A percentile compares a stretch with the other conserved stretches of the same genome.
Conservation (phyloP, 1,284 basidiomycete genomes). For the Austroboletus niveus region DNA sequence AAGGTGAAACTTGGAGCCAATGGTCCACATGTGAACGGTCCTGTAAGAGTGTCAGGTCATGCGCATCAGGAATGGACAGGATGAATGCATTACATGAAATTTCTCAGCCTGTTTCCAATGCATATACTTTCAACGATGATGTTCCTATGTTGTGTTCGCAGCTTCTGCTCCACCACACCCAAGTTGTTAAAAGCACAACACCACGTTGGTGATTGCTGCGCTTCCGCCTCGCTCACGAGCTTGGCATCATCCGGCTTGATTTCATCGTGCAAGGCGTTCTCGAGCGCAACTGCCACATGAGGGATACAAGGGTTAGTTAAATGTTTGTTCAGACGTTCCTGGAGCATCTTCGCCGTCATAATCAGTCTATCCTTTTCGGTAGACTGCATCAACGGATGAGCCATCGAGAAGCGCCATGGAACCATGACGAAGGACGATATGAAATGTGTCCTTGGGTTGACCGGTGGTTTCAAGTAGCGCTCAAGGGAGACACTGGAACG, state of each 20-base stretch:
- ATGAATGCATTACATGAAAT: constrained; percentile 7
- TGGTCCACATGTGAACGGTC: constrained; percentile 20
- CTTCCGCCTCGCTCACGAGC: neutral
- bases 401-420: constrained; percentile 21
- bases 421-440: constrained; percentile 13
- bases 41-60: constrained; percentile 1
- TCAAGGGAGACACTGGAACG: constrained; percentile 17
- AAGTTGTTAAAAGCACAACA: constrained; percentile 14
- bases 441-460: constrained; percentile 18
- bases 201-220: constrained; percentile 5
- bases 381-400: constrained; percentile 3
- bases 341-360: constrained; percentile 7
- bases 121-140: constrained; percentile 3
- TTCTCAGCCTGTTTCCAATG: constrained; percentile 9
- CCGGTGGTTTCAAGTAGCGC: constrained; percentile 19
- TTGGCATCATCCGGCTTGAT: neutral
- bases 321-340: constrained; percentile 17
- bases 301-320: constrained; percentile 17
- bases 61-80: neutral
- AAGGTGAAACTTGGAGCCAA: constrained; percentile 17
- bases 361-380: constrained; percentile 16
- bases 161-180: constrained; percentile 12
- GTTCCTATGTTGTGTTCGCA: constrained; percentile 5
- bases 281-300: constrained; percentile 2
- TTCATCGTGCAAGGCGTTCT: neutral